Conservation (phyloP, 2,329 filamentous ascomycete species). For the Laburnicola sp. region DNA sequence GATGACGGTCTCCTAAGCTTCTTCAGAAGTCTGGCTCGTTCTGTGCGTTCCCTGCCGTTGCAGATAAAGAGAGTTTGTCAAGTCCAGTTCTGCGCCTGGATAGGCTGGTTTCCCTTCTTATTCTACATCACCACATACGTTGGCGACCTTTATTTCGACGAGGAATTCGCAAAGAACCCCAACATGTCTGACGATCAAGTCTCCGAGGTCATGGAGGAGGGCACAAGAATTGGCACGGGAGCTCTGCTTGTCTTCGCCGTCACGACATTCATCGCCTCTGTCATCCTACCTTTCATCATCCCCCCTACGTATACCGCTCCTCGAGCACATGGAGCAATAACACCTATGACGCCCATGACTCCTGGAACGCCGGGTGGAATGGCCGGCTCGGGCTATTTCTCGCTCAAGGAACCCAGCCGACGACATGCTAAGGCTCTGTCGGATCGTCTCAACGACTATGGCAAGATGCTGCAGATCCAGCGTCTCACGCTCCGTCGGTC, state of each 20-base stretch:
- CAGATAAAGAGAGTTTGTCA: conserved; percentile 79
- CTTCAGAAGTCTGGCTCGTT: conserved; percentile 75
- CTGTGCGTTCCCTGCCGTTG: conserved; percentile 75
- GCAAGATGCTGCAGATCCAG: conserved; percentile 72
- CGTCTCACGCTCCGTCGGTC: conserved; percentile 84
- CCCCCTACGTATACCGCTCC: conserved; percentile 71
- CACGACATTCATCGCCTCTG: conserved; percentile 78
- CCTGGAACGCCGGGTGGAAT: conserved; percentile 38
- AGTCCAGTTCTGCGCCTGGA: conserved; percentile 73
- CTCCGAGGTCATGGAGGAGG: conserved; percentile 77
- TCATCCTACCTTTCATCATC: conserved; percentile 83
- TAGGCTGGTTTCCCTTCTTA: conserved; percentile 93
- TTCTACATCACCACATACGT: conserved; percentile 96
- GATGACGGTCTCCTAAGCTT: conserved; percentile 72
- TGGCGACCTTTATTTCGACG: conserved; percentile 88
- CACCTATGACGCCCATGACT: conserved; percentile 47
- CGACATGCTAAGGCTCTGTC: conserved; percentile 27
- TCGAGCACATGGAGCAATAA: conserved; percentile 40
- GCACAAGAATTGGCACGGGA: conserved; percentile 84
- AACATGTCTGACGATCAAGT: conserved; percentile 76
- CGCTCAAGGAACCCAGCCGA: conserved; percentile 25
- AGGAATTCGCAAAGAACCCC: conserved; percentile 74
- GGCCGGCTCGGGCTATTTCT: conserved; percentile 40
- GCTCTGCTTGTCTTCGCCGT: conserved; percentile 87
- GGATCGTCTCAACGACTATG: conserved; percentile 38